Percentiles rank a stretch among this genome's conserved stretches.
Evolutionary conservation across 805 yeast species (phyloP).

Genomic region (Barnettozyma vustinii): DNA sequence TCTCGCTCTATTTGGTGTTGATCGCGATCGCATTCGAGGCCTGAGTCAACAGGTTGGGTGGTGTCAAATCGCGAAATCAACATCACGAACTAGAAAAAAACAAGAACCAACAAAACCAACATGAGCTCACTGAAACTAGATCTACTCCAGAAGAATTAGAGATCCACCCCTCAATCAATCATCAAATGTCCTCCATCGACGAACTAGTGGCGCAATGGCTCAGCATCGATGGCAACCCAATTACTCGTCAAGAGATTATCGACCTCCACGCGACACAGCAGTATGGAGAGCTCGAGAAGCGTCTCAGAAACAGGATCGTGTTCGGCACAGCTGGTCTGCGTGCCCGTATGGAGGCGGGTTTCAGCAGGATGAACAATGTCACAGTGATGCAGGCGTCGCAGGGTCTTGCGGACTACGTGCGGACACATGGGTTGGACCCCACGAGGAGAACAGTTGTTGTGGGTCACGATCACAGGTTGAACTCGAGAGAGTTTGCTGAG

Average conservation of each 20-base stretch:
- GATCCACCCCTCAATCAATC: neutral
- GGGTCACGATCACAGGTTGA: constrained; percentile 88
- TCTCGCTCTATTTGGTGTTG: no score
- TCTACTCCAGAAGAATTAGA: neutral
- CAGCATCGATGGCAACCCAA: constrained; percentile 23
- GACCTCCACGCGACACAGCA: constrained; percentile 35
- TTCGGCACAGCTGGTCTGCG: constrained; percentile 96
- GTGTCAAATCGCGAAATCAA: no score
- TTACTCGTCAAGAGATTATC: constrained; percentile 51
- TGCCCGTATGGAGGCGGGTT: constrained; percentile 87
- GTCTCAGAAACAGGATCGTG: constrained; percentile 55
- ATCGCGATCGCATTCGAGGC: no score
- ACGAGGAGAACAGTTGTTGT: constrained; percentile 50
- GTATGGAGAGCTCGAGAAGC: constrained; percentile 40
- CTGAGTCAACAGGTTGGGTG: no score
- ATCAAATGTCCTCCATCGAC: neutral
- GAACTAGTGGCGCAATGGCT: constrained; percentile 10
- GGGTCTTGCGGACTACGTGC: constrained; percentile 56
- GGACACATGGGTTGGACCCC: constrained; percentile 17
- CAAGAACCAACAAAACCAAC: no score
- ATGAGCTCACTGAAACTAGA: no score
- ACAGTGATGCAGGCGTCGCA: constrained; percentile 89
- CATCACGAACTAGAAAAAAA: no score
- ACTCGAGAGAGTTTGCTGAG: constrained; percentile 75
- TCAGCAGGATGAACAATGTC: constrained; percentile 80